Conservation (phyloP, 176 grass and related monocot genomes). For the Eremochloa ophiuroides region DNA sequence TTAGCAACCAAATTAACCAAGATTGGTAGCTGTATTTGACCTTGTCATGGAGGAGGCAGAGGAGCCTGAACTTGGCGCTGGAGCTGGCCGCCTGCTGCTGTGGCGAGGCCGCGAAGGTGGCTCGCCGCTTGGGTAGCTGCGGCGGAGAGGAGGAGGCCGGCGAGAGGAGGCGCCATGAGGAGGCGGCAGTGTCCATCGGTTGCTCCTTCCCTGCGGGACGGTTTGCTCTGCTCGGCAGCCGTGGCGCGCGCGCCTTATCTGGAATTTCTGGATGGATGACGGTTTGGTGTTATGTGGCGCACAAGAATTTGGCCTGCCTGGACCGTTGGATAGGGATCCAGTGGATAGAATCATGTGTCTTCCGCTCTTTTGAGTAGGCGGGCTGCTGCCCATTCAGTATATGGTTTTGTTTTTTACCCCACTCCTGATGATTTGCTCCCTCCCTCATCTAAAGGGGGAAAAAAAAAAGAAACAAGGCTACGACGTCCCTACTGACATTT, state of each 20-base stretch:
- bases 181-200: constrained; percentile 36
- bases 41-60: constrained; percentile 46
- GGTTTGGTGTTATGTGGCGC: background rate
- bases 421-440: too few relatives aligned
- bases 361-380: background rate
- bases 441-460: too few relatives aligned
- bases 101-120: background rate
- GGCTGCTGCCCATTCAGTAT: background rate
- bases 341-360: background rate
- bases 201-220: too few relatives aligned
- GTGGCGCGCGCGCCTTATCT: constrained; percentile 31
- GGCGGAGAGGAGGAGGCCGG: constrained; percentile 12
- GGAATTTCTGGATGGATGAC: constrained; percentile 1
- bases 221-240: constrained; percentile 12
- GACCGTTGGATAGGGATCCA: constrained; percentile 10
- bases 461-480: too few relatives aligned
- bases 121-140: background rate
- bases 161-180: constrained; percentile 41
- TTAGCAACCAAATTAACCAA: background rate
- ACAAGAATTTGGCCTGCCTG: background rate
- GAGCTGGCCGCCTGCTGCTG: background rate
- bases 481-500: too few relatives aligned
- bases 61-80: constrained; percentile 36
- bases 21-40: background rate
- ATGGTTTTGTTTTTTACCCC: too few relatives aligned